Conservation (phyloP, 2,329 filamentous ascomycete species). For the Calonectria hawksworthii region DNA sequence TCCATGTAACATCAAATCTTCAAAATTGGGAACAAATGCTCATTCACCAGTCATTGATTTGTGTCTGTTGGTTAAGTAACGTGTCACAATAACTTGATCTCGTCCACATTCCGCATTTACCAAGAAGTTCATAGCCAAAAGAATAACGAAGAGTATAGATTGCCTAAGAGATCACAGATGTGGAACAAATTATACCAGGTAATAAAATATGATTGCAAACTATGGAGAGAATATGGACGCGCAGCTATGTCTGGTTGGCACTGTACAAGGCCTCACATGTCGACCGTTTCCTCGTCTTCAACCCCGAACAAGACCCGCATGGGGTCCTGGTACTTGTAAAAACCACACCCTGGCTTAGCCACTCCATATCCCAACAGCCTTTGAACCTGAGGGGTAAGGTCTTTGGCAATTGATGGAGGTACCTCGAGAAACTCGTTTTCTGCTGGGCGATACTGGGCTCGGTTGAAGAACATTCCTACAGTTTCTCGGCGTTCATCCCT, state of each 20-base stretch:
- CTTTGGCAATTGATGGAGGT: constrained; percentile 18
- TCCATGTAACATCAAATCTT: too few relatives aligned
- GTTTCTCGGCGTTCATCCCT: constrained; percentile 28
- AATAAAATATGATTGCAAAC: neutral
- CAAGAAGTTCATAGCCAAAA: too few relatives aligned
- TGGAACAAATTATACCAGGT: accelerated
- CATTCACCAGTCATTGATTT: too few relatives aligned
- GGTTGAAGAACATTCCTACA: constrained; percentile 32
- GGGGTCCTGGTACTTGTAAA: constrained; percentile 35
- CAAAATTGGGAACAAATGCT: too few relatives aligned
- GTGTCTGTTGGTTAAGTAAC: too few relatives aligned
- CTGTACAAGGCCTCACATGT: neutral
- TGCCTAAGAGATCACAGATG: too few relatives aligned
- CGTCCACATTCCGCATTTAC: too few relatives aligned
- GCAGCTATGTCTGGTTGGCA: too few relatives aligned
- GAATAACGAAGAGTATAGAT: too few relatives aligned
- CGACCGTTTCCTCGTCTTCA: constrained; percentile 30
- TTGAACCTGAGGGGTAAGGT: constrained; percentile 27
- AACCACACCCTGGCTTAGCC: constrained; percentile 23
- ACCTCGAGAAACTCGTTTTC: constrained; percentile 36
- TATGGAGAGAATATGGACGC: neutral
- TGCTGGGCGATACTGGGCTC: constrained; percentile 26
- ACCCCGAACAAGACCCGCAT: constrained; percentile 33
- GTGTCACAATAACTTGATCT: too few relatives aligned
- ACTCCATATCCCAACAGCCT: constrained; percentile 28